phyloP scores from a whole-genome alignment of 441 rosid species.

The Omphalea diandra region DNA sequence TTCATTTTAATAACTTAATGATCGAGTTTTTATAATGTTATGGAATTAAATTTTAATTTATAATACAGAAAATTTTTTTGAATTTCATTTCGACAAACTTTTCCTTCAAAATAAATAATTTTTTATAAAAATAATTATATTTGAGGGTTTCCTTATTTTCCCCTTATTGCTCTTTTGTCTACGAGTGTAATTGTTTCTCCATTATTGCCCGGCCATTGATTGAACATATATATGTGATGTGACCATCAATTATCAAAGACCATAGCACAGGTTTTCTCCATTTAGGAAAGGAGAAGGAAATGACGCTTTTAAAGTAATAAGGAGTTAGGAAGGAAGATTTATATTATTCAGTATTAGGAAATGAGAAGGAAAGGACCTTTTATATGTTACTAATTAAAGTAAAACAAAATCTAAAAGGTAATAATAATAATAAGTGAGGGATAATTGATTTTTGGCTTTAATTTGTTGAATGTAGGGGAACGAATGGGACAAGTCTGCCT shows the following conservation, averaged over 20 bases:
- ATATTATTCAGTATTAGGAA: constrained; percentile 4
- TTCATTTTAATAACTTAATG: too few relatives aligned
- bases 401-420: too few relatives aligned
- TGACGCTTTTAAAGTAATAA: not conserved
- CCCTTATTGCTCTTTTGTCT: not conserved
- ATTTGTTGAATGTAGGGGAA: constrained; percentile 40
- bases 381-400: too few relatives aligned
- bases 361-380: constrained; percentile 8
- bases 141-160: not conserved
- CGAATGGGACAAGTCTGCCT: constrained; percentile 75
- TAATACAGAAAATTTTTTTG: too few relatives aligned
- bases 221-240: not conserved
- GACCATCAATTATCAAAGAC: not conserved
- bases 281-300: constrained; percentile 11
- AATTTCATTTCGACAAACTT: too few relatives aligned
- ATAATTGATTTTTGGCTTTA: not conserved
- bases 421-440: not conserved
- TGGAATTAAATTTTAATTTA: too few relatives aligned
- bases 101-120: too few relatives aligned
- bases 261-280: not conserved
- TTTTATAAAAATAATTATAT: not conserved
- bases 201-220: not conserved
- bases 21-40: too few relatives aligned
- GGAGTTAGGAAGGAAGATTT: too few relatives aligned
- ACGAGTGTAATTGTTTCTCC: not conserved